Base-by-base conservation (phyloP, 2,329 filamentous ascomycete genomes). In the Dactylonectria estremocensis region DNA sequence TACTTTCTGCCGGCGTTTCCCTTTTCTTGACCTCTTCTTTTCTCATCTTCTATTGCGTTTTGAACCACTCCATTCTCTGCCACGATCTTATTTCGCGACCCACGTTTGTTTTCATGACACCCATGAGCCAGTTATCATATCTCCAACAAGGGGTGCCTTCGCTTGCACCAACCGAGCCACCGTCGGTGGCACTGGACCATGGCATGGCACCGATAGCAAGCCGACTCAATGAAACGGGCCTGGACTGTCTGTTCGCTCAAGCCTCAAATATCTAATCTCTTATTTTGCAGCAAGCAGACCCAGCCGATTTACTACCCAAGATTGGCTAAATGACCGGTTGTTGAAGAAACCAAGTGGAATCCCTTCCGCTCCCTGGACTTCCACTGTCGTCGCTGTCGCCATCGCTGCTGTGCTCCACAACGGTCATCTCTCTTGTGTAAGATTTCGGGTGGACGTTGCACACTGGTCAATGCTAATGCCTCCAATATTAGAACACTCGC, bases 401-500 rank as follows among this genome's bases (percentile, higher is more conserved):
- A 46, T 11, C 28, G 46, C 18, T 35, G 28, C 40, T 28, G 8
- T 40, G 56, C 56, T 60, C 56, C 63, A 65, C 58, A 37, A 8
- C 59, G 16, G 18, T 58, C 58, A 65, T 66, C 53, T 62, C 57
- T 61, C 18, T 35, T 61, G 52, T 52, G 50, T 22, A 57, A 52
- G 24, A 58, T 62, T 54, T 58, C 35, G 31, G 24, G 49, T 28
- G 18, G 18, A 54, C 31, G 56, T 59, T 28, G 40, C 49, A 54
- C 59, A 58, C 24, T 14, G 28, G 24, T 20, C 48, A 28, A 57
- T 58, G 64, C 64, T 61, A 58, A 61, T 66, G n/a, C 24, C 50
- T 48, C 45, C 35, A 61, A 52, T 31, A 58, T 66, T 61, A 66
- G 64, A 61, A 48, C 22, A 45, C 28, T 33, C 40, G 46, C 55